These are phyloP conservation scores for Turritis glabra DNA, from an alignment of 345 rosid species.

Conservation along the genomic window DNA sequence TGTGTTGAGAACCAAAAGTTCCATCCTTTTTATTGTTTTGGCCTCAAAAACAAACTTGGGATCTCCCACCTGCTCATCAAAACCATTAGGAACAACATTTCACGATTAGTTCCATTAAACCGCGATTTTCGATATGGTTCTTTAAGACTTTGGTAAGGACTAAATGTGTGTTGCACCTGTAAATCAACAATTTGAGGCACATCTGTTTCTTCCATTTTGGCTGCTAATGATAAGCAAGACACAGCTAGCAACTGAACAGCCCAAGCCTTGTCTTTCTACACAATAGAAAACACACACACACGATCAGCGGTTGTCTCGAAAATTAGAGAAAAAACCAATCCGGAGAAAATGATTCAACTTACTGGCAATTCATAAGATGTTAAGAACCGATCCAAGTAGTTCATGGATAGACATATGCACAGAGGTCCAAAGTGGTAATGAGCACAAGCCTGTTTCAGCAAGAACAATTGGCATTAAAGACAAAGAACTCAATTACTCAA, in stretches of 20 bases:
- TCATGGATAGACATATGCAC: conserved; percentile 53
- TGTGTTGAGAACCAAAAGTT: conserved; percentile 57
- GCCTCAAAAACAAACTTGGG: conserved; percentile 59
- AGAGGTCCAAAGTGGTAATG: conserved; percentile 59
- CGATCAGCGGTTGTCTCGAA: background rate
- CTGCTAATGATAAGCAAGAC: conserved; percentile 74
- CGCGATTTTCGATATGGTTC: background rate
- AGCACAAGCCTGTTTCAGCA: conserved; percentile 55
- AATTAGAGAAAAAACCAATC: background rate
- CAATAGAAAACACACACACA: conserved; percentile 14
- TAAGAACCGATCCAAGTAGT: conserved; percentile 74
- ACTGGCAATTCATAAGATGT: conserved; percentile 65
- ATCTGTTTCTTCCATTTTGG: conserved; percentile 72
- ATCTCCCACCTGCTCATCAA: conserved; percentile 50
- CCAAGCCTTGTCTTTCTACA: conserved; percentile 65
- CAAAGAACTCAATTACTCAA: conserved; percentile 13
- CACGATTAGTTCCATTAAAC: conserved; percentile 5
- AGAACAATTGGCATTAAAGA: conserved; percentile 27
- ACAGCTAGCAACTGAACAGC: conserved; percentile 63
- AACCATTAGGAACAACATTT: background rate
- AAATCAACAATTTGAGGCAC: conserved; percentile 60
- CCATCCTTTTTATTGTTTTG: conserved; percentile 68
- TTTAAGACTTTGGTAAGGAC: conserved; percentile 5
- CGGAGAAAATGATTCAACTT: conserved; percentile 40
- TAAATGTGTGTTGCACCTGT: conserved; percentile 52